Evolutionary conservation across 2,329 filamentous ascomycete species (phyloP), one percentile per base, ranked within the genome.

Genomic region (Erysiphe pulchra): DNA sequence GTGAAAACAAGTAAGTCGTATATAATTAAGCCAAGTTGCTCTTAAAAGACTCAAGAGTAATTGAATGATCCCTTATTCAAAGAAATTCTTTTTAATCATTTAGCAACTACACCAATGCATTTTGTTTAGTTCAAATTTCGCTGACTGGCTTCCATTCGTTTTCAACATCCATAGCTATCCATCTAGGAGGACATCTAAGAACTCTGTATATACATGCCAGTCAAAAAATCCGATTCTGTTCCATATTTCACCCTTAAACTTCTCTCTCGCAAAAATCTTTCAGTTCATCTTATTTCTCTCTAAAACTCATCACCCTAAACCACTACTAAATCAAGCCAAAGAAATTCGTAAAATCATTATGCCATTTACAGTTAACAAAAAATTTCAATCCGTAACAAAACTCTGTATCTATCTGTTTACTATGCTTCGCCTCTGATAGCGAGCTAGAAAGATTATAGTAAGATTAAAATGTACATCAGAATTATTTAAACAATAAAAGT

Each of bases 311-410:
- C 16, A 11, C 30, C 30, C 17, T 9, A 34, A 34, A 44, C 17
- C 17, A 44, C n/a, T 24, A 20, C 13, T 44, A 24, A 13, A 12
- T 9, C n/a, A 7, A 44, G n/a, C 42, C 42, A 44, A 44, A 30
- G 28, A 44, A 44, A 44, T 44, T 44, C 42, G 42, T 44, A 9
- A 44, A 16, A 34, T 44, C 42, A 30, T 44, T 33, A 44, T 44
- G n/a, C 42, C 42, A 44, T 44, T 12, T 36, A 44, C 16, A 34
- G 42, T 18, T 16, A 44, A 34, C 42, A 44, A 44, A 44, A 44
- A 44, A 44, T 20, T 42, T 31, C 30, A 44, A 44, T 16, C 31
- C 42, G 7, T 44, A 44, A 44, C 42, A 44, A 44, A 44, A 34
- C 42, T 34, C 42, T 44, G 42, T 44, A 31, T 44, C 42, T 44